Percentiles rank a stretch among this genome's conserved stretches.
Evolutionary conservation across 139 green algal species (phyloP).

Genomic region (Chloropicon primus): DNA sequence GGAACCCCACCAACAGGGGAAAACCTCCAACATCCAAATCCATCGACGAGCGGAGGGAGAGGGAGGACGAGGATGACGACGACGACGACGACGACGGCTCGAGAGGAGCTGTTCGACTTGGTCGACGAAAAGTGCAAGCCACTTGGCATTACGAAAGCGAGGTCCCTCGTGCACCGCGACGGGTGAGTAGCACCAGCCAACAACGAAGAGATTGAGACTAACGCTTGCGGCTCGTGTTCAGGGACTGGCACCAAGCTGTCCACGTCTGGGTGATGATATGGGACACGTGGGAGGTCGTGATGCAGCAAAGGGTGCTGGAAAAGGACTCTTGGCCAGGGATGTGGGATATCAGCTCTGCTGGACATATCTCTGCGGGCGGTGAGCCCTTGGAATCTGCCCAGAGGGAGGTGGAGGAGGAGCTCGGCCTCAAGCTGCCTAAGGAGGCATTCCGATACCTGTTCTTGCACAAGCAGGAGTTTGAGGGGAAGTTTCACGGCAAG

Average conservation of each 20-base stretch:
- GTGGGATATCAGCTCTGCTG: background rate
- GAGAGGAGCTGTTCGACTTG: background rate
- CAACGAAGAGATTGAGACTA: too few relatives aligned
- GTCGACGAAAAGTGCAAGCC: background rate
- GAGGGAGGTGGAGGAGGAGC: background rate
- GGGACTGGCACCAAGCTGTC: background rate
- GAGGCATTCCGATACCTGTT: background rate
- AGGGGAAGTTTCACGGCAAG: background rate
- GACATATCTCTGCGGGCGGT: background rate
- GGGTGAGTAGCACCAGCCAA: too few relatives aligned
- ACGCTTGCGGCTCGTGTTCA: too few relatives aligned
- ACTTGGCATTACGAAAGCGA: background rate
- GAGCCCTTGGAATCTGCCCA: background rate
- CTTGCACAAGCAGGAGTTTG: background rate
- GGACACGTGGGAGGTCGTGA: background rate
- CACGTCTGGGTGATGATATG: background rate
- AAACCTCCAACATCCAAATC: too few relatives aligned
- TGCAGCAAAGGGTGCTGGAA: background rate
- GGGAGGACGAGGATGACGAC: too few relatives aligned
- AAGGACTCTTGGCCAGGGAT: background rate
- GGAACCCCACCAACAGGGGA: too few relatives aligned
- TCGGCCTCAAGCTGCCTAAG: background rate
- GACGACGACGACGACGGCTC: too few relatives aligned
- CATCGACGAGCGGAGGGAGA: too few relatives aligned
- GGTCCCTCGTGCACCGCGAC: background rate